Evolutionary conservation across 2,329 filamentous ascomycete genomes (phyloP).

Genomic region (Eutypa lata): DNA sequence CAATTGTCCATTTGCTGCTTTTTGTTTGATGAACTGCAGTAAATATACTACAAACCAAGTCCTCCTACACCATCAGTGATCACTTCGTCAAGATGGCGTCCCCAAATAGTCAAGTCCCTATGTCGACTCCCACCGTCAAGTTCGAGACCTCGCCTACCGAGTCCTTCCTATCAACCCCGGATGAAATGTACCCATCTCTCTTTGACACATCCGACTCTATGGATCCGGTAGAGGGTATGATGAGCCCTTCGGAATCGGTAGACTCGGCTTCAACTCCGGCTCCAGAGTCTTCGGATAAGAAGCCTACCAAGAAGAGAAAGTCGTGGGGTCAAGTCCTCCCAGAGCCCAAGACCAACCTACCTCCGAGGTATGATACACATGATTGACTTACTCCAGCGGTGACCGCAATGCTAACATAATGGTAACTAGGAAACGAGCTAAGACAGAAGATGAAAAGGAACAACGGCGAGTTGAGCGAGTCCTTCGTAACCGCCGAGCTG

Average conservation of each 20-base stretch:
- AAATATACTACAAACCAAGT: conserved; percentile 12
- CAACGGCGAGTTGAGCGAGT: conserved; percentile 96
- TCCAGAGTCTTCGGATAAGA: conserved; percentile 50
- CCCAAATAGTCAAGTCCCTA: conserved; percentile 28
- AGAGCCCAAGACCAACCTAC: conserved; percentile 93
- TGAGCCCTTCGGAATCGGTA: conserved; percentile 43
- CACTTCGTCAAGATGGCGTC: conserved; percentile 38
- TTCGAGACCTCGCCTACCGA: conserved; percentile 53
- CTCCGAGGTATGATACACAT: conserved; percentile 64
- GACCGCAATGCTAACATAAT: conserved; percentile 19
- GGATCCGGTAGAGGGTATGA: conserved; percentile 44
- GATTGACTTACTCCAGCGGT: conserved; percentile 5
- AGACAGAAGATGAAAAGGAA: conserved; percentile 98
- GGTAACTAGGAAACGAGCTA: conserved; percentile 77
- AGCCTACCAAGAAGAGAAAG: conserved; percentile 87
- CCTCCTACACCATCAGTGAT: conserved; percentile 9
- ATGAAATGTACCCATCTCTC: conserved; percentile 47
- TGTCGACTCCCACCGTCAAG: conserved; percentile 43
- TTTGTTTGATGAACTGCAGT: conserved; percentile 6
- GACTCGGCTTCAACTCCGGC: conserved; percentile 22
- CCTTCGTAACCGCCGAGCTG: conserved; percentile 90
- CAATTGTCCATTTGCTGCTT: too few relatives aligned
- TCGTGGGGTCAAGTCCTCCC: conserved; percentile 98
- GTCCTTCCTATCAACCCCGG: conserved; percentile 49
- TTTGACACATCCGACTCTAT: conserved; percentile 40